phyloP scores from a whole-genome alignment of 805 yeast genomes.

The Kodamaea sagamina region DNA sequence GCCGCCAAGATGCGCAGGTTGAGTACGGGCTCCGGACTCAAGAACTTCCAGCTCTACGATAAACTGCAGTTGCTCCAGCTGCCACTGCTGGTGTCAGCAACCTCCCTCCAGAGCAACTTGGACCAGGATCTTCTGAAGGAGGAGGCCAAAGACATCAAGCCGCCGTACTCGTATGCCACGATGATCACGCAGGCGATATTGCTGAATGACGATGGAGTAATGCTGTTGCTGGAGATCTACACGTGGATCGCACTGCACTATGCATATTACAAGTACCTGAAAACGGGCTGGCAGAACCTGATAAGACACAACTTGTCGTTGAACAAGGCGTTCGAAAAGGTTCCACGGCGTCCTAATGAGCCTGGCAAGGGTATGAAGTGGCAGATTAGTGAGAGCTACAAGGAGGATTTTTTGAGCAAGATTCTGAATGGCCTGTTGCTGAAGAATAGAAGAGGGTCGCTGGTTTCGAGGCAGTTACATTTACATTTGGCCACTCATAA shows the following conservation, averaged over 20 bases:
- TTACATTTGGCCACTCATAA: slow-evolving; percentile 66
- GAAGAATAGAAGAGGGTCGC: slow-evolving; percentile 76
- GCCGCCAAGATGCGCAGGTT: slow-evolving; percentile 23
- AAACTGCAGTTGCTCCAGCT: slow-evolving; percentile 41
- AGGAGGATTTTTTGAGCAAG: slow-evolving; percentile 79
- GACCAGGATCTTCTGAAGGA: slow-evolving; percentile 79
- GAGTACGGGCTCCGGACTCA: slow-evolving; percentile 16
- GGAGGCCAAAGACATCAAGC: slow-evolving; percentile 90
- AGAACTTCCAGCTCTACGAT: slow-evolving; percentile 58
- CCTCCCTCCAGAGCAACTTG: slow-evolving; percentile 45
- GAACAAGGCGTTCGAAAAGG: slow-evolving; percentile 97
- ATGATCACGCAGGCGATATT: slow-evolving; percentile 97
- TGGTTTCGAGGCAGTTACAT: slow-evolving; percentile 78
- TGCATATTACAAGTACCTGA: slow-evolving; percentile 87
- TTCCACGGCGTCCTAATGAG: slow-evolving; percentile 91
- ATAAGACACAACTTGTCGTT: slow-evolving; percentile 92
- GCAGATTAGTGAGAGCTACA: slow-evolving; percentile 87
- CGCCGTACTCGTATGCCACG: slow-evolving; percentile 95
- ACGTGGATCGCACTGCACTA: slow-evolving; percentile 86
- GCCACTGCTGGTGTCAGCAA: slow-evolving; percentile 41
- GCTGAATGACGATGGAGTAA: slow-evolving; percentile 81
- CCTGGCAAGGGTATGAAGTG: slow-evolving; percentile 99
- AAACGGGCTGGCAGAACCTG: slow-evolving; percentile 98
- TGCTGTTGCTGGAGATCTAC: slow-evolving; percentile 89
- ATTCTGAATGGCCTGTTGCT: slow-evolving; percentile 74